Evolutionary conservation across 805 yeast genomes (phyloP).

Genomic region (Candida methanosorbosa): DNA sequence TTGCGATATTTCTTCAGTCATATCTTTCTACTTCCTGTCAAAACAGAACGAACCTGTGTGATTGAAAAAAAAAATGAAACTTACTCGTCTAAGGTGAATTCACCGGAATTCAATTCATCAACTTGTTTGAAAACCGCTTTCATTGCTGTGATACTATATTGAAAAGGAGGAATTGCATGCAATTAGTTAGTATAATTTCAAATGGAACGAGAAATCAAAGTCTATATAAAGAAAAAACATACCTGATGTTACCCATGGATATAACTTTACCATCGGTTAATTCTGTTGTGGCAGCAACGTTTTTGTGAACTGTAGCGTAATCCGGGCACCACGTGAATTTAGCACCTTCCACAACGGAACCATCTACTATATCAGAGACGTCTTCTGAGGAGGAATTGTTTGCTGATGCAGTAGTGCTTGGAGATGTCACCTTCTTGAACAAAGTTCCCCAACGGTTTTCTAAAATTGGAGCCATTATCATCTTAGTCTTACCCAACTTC

Average conservation of each 20-base stretch:
- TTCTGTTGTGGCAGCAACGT: slow-evolving; percentile 31
- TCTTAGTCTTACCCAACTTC: slow-evolving; percentile 46
- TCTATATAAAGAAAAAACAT: slow-evolving; percentile 6
- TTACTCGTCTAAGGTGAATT: slow-evolving; percentile 44
- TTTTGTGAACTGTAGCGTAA: slow-evolving; percentile 56
- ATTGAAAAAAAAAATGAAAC: slow-evolving; percentile 9
- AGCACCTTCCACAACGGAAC: slow-evolving; percentile 29
- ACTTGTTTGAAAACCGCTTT: slow-evolving; percentile 61
- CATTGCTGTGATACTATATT: slow-evolving; percentile 50
- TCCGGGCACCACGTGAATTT: slow-evolving; percentile 81
- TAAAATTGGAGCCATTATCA: slow-evolving; percentile 69
- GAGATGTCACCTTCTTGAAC: slow-evolving; percentile 1
- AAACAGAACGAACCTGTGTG: background rate
- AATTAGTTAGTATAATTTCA: background rate
- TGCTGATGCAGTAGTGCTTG: background rate
- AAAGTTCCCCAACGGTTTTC: slow-evolving; percentile 64
- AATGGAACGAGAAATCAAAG: background rate
- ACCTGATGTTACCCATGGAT: slow-evolving; percentile 51
- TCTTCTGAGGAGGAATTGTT: slow-evolving; percentile 3
- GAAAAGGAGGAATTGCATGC: background rate
- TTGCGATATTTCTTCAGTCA: too few species aligned
- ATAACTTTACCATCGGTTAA: slow-evolving; percentile 68
- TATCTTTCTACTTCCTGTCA: too few species aligned
- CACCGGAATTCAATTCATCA: slow-evolving; percentile 41
- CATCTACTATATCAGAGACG: slow-evolving; percentile 38